These are phyloP conservation scores for Fragaria iinumae DNA, from an alignment of 306 rosid species.

Conservation along the genomic window DNA sequence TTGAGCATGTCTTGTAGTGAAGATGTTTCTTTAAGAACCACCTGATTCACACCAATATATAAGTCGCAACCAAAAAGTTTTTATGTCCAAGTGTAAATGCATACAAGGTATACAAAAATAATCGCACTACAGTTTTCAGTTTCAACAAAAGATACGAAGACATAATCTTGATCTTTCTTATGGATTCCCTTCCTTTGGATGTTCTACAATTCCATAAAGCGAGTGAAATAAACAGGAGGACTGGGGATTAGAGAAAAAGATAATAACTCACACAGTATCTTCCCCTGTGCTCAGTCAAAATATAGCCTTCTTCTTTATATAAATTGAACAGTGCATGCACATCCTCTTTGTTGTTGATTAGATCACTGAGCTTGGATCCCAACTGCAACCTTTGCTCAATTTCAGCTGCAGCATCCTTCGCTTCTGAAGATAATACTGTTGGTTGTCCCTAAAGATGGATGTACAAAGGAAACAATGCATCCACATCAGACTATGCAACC, in stretches of 20 bases:
- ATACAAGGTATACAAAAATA: not conserved
- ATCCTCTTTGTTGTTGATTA: conserved; percentile 59
- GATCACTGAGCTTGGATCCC: conserved; percentile 87
- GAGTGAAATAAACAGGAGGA: not conserved
- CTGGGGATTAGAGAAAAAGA: not conserved
- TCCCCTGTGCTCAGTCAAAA: conserved; percentile 67
- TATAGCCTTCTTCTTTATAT: conserved; percentile 72
- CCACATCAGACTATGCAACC: conserved; percentile 21
- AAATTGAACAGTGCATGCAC: conserved; percentile 63
- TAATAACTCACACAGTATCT: conserved; percentile 71
- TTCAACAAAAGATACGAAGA: not conserved
- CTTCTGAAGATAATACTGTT: conserved; percentile 59
- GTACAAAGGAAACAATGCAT: conserved; percentile 17
- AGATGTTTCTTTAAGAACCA: conserved; percentile 77
- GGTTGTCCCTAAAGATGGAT: conserved; percentile 42
- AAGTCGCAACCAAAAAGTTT: conserved; percentile 21
- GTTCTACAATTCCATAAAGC: not conserved
- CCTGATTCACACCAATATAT: conserved; percentile 46
- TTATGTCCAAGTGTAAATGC: not conserved
- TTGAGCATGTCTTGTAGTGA: conserved; percentile 81
- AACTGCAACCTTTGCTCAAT: conserved; percentile 72
- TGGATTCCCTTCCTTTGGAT: not conserved
- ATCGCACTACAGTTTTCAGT: not conserved
- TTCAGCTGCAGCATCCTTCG: conserved; percentile 78
- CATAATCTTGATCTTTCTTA: not conserved